These are phyloP conservation scores for Sarocladium kiliense DNA, from an alignment of 2,329 filamentous ascomycete species.

Conservation along the genomic window DNA sequence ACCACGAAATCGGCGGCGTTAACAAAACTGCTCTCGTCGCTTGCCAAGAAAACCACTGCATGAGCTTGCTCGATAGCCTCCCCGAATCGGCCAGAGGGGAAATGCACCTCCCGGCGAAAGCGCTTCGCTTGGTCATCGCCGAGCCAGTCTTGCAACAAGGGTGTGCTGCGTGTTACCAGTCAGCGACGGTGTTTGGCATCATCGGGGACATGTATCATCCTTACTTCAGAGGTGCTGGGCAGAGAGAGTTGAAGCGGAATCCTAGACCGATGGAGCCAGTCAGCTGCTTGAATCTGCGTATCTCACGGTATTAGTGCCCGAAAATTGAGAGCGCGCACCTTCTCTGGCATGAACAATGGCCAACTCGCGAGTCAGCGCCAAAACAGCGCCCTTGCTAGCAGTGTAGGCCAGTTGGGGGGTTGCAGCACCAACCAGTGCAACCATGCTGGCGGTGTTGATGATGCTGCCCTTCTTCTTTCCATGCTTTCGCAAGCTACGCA, in stretches of 20 bases:
- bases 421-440: constrained; percentile 66
- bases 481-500: constrained; percentile 61
- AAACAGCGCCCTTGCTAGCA: constrained; percentile 69
- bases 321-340: constrained; percentile 6
- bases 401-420: constrained; percentile 73
- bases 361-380: constrained; percentile 68
- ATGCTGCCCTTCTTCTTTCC: constrained; percentile 63
- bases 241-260: constrained; percentile 70
- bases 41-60: constrained; percentile 68
- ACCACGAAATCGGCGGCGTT: constrained; percentile 70
- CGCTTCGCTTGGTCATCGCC: constrained; percentile 68
- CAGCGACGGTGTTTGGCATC: no score
- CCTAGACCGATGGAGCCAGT: neutral
- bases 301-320: neutral
- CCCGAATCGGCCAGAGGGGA: constrained; percentile 69
- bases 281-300: neutral
- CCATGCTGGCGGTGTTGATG: constrained; percentile 71
- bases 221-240: constrained; percentile 68
- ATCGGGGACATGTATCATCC: constrained; percentile 12
- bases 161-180: constrained; percentile 44
- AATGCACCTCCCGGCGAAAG: constrained; percentile 67
- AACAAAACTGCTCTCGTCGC: constrained; percentile 69
- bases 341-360: constrained; percentile 71
- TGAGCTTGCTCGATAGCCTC: constrained; percentile 75
- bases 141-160: constrained; percentile 71